Evolutionary conservation across 257 asterid species (phyloP).

Genomic region (Handroanthus guayacan): DNA sequence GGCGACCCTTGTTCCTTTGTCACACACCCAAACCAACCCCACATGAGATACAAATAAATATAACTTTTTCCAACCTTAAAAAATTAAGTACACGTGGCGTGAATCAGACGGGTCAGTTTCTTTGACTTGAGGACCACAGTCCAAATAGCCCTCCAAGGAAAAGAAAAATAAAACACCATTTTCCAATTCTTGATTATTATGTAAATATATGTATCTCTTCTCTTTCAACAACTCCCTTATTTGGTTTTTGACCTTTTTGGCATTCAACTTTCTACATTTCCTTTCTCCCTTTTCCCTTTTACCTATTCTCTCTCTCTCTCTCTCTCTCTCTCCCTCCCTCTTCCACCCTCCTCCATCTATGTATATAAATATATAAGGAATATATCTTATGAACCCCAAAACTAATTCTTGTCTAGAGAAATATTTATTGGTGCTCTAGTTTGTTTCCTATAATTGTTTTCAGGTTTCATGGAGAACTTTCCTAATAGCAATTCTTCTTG

Average conservation of each 20-base stretch:
- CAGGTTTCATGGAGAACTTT: slow-evolving; percentile 47
- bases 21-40: slow-evolving; percentile 29
- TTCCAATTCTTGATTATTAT: background rate
- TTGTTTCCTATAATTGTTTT: background rate
- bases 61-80: background rate
- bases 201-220: background rate
- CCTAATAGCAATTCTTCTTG: slow-evolving; percentile 41
- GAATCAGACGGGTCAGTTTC: slow-evolving; percentile 32
- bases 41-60: background rate
- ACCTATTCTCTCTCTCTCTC: slow-evolving; percentile 20
- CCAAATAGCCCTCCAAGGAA: slow-evolving; percentile 27
- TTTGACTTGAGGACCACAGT: slow-evolving; percentile 51
- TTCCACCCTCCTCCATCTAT: background rate
- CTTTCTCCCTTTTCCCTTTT: slow-evolving; percentile 35
- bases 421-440: slow-evolving; percentile 10
- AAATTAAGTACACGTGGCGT: slow-evolving; percentile 32
- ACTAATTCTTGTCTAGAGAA: slow-evolving; percentile 30
- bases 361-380: background rate
- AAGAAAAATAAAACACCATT: background rate
- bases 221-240: slow-evolving; percentile 39
- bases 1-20: slow-evolving; percentile 43
- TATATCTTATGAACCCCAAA: background rate
- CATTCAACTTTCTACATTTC: slow-evolving; percentile 35
- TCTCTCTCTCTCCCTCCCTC: slow-evolving; percentile 1
- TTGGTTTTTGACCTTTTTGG: slow-evolving; percentile 48